Evolutionary conservation across 129 eudicot genomes (phyloP), one percentile per base, ranked within the genome.

Genomic region (Escallonia herrerae): DNA sequence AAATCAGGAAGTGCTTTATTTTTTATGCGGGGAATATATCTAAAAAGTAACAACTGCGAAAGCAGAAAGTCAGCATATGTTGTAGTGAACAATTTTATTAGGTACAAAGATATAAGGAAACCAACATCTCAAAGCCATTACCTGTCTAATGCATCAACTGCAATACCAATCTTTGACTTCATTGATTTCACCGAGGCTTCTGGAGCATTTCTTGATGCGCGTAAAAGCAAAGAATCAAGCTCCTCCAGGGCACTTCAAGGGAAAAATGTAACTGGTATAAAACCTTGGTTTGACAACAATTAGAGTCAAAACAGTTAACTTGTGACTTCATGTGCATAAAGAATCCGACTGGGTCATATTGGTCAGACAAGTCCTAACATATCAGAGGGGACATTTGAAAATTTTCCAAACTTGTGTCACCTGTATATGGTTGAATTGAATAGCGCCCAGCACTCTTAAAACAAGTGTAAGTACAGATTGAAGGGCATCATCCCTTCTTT

Each of bases 161-260:
- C 89, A 15, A 76, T 66, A 63, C 74, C 84, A 48, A 91, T 82
- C 50, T 87, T 70, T 53, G 74, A 80, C 75, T 77, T 83, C 97
- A 91, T 91, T 12, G 90, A 59, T 62, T 83, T 75, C 61, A 83
- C 53, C 5, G 96, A 76, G 41, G 90, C 77, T 54, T 63, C 79
- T 47, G 78, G 77, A 50, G 83, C 86, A 43, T 83, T 88, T 79
- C 95, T 85, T 62, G 96, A 81, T 49, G 96, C 98, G 60, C 70
- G 82, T 42, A 91, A 76, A 64, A 91, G 85, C 81, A 87, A 64
- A 43, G 91, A 87, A 76, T 91, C 96, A 14, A 87, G 86, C 73
- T 88, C 96, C 81, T 87, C 98, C 85, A 87, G 69, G 8, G 98
- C 94, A 57, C 97, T 91, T 54, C 70, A 70, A 72, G 60, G 52